These are phyloP conservation scores for Serendipita sp. DNA, from an alignment of 768 basidiomycete genomes.

Conservation along the genomic window DNA sequence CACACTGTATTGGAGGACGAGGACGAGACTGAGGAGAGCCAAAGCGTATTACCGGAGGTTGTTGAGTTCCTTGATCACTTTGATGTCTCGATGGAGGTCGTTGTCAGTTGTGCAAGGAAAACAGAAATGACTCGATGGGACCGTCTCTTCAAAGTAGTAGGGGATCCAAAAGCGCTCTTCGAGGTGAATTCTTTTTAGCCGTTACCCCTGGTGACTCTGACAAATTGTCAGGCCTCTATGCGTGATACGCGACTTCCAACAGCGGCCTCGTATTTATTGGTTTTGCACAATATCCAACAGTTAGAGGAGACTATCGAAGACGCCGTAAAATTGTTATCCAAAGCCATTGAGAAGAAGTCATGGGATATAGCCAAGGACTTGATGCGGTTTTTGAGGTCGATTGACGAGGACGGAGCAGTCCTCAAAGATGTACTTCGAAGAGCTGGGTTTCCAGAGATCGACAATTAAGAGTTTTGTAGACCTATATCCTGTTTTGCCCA, in stretches of 20 bases:
- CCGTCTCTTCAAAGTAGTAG: constrained; percentile 75
- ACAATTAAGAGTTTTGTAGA: background rate
- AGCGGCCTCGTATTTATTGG: constrained; percentile 82
- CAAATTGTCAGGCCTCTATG: constrained; percentile 47
- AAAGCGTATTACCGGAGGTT: constrained; percentile 40
- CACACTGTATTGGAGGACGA: constrained; percentile 89
- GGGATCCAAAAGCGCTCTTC: constrained; percentile 78
- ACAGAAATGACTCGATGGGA: constrained; percentile 88
- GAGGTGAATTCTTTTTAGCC: constrained; percentile 40
- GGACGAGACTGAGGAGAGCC: constrained; percentile 22
- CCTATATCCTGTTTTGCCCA: background rate
- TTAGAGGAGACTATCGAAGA: constrained; percentile 63
- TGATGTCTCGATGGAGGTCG: constrained; percentile 77
- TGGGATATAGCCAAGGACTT: constrained; percentile 88
- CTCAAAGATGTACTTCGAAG: constrained; percentile 41
- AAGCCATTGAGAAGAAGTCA: constrained; percentile 61
- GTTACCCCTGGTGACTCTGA: background rate
- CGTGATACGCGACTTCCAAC: constrained; percentile 59
- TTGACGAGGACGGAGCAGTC: constrained; percentile 70
- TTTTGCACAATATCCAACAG: constrained; percentile 86
- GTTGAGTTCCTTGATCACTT: constrained; percentile 93
- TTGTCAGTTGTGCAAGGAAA: constrained; percentile 91
- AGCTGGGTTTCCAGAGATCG: background rate
- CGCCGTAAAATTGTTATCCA: constrained; percentile 61
- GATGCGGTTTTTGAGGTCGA: constrained; percentile 78